Base-by-base conservation (phyloP, 139 green algal genomes). In the Volvox reticuliferus region DNA sequence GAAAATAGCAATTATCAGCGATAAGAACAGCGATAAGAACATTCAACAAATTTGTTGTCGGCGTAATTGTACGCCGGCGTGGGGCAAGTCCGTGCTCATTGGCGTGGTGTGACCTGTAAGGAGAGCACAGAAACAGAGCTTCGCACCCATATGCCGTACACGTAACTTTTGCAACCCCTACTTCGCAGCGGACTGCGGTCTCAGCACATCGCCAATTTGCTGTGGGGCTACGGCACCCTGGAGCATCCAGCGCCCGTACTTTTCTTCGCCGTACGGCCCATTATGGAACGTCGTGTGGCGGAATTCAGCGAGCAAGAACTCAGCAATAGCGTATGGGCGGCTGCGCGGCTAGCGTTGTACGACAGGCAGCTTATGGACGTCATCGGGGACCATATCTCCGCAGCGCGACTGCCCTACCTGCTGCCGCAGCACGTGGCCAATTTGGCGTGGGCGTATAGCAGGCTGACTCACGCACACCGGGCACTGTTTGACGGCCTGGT, bases 301-400 rank as follows among this genome's bases (percentile, higher is more conserved):
- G 86, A 75, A 0, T 90, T 90, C 55, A 73, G 20, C 9, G 86
- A 83, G 30, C 86, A 90, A 62, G 82, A 86, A 61, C 24, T 92
- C 32, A 69, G 61, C 76, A 95, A 97, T 84, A 85, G 93, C 88
- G 88, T 92, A 17, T 96, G 92, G 91, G 89, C 89, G 26, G 91
- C 86, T 16, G 91, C 93, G 68, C 94, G 94, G 92, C 79, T 96
- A 61, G 83, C 83, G 14, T 91, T 96, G 79, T 86, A 92, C 26
- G 88, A 94, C 13, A 62, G 69, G 1, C 63, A 24, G 0, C 85
- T 97, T n/a, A 91, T 97, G 91, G 68, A 89, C 12, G 92, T 89
- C 21, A 82, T 96, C 17, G 93, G 81, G 1, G 82, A 44, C 28
- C 14, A 50, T 55, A 44, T 69, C 24, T 14, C 35, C 85, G 76